These are phyloP conservation scores for Trichoderma oligosporum DNA, from an alignment of 2,329 filamentous ascomycete genomes.

Conservation along the genomic window DNA sequence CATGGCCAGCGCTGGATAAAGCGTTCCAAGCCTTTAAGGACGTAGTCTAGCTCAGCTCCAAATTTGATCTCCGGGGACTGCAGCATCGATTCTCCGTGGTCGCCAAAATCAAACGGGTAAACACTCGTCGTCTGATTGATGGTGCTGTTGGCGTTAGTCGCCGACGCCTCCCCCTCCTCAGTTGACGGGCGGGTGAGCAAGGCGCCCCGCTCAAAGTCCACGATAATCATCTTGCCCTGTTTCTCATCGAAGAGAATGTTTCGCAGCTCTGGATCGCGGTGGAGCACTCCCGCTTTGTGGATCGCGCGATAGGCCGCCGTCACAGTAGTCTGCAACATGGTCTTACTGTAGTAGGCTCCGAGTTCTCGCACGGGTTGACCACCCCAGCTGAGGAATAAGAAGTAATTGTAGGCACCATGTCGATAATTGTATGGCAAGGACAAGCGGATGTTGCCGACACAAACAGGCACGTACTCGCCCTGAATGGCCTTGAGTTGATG, in stretches of 20 bases:
- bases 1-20: no score
- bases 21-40: no score
- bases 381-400: slow-evolving; percentile 35
- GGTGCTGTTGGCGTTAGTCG: not conserved
- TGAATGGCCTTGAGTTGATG: slow-evolving; percentile 29
- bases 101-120: no score
- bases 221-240: slow-evolving; percentile 29
- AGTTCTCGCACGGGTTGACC: slow-evolving; percentile 17
- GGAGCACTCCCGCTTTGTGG: slow-evolving; percentile 26
- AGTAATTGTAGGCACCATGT: slow-evolving; percentile 29
- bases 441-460: slow-evolving; percentile 32
- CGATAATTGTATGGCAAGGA: slow-evolving; percentile 32
- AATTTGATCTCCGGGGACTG: no score
- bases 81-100: no score
- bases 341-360: not conserved
- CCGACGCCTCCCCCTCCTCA: no score
- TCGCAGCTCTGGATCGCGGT: slow-evolving; percentile 29
- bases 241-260: slow-evolving; percentile 32
- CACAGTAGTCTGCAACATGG: not conserved
- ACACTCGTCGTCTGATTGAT: no score
- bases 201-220: slow-evolving; percentile 35
- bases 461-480: slow-evolving; percentile 35
- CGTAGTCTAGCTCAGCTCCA: no score
- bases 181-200: no score
- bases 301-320: slow-evolving; percentile 16